These are phyloP conservation scores for Hemerocallis citrina DNA, from an alignment of 106 monocot species.

Conservation along the genomic window DNA sequence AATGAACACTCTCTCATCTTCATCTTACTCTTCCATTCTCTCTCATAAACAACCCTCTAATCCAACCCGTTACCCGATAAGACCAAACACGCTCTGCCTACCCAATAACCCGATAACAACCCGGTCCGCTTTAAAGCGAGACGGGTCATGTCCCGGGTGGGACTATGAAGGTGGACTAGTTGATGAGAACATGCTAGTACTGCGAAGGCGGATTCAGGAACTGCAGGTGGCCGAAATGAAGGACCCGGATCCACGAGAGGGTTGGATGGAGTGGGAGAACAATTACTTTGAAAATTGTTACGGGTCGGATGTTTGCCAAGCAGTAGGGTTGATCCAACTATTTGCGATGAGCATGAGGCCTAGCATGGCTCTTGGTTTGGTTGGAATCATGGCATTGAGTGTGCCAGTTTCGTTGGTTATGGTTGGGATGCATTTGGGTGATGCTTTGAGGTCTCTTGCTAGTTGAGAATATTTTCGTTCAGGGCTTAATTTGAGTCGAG, in stretches of 20 bases:
- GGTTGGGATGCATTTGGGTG: not conserved
- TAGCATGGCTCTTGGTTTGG: conserved; percentile 5
- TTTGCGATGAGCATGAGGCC: conserved; percentile 14
- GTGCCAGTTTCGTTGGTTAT: not conserved
- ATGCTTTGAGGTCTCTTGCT: not conserved
- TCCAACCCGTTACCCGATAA: not conserved
- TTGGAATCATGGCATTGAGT: not conserved
- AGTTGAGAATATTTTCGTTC: too few species aligned
- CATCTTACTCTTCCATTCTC: not conserved
- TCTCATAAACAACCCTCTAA: not conserved
- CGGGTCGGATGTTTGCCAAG: conserved; percentile 21
- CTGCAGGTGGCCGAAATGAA: conserved; percentile 1
- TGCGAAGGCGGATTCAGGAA: conserved; percentile 13
- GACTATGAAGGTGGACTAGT: conserved; percentile 7
- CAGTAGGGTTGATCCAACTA: conserved; percentile 7
- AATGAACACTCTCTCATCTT: not conserved
- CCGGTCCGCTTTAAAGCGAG: not conserved
- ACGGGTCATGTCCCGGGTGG: not conserved
- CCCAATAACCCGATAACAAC: not conserved
- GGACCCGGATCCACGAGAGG: conserved; percentile 2
- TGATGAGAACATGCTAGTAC: conserved; percentile 31
- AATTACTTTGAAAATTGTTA: conserved; percentile 4
- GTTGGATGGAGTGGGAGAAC: conserved; percentile 18
- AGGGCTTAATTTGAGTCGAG: too few species aligned
- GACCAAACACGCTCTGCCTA: not conserved